These are phyloP conservation scores for Mortierella hygrophila DNA, from an alignment of 192 early-diverging fungal genomes.

Conservation along the genomic window DNA sequence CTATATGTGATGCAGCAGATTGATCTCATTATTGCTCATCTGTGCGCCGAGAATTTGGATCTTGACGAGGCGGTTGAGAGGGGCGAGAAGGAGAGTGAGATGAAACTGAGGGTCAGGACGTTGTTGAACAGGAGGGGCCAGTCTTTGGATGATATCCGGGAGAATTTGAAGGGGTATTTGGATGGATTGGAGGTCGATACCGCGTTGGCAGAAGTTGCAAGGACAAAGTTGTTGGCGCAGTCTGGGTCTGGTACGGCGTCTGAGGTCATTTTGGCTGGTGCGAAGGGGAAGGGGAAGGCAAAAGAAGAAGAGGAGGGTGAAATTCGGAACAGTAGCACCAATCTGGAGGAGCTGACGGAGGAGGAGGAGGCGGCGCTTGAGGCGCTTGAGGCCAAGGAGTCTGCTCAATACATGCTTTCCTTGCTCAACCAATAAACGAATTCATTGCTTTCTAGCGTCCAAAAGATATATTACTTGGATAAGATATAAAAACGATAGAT, in stretches of 20 bases:
- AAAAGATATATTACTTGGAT: no score
- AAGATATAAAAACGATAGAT: no score
- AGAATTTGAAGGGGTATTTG: constrained; percentile 55
- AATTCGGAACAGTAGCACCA: background rate
- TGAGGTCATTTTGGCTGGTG: background rate
- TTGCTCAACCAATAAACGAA: background rate
- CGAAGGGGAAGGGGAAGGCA: background rate
- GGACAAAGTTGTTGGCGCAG: constrained; percentile 43
- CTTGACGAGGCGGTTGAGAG: constrained; percentile 24
- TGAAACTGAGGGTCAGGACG: constrained; percentile 54
- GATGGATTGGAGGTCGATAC: constrained; percentile 41
- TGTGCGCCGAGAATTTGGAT: constrained; percentile 66
- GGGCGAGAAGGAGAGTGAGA: constrained; percentile 30
- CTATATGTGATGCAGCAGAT: constrained; percentile 85
- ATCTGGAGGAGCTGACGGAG: constrained; percentile 8
- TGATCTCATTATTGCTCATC: constrained; percentile 75
- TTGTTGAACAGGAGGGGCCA: constrained; percentile 59
- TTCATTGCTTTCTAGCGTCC: no score
- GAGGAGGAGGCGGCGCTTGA: constrained; percentile 45
- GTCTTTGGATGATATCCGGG: constrained; percentile 59
- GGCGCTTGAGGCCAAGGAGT: constrained; percentile 46
- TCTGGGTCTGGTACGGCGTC: constrained; percentile 16
- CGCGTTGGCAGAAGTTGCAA: constrained; percentile 38
- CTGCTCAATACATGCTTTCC: constrained; percentile 38
- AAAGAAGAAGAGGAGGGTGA: constrained; percentile 29